Evolutionary conservation across 164 flowering plant species (phyloP), one percentile per base, ranked within the genome.

Genomic region (Vitis labrusca): DNA sequence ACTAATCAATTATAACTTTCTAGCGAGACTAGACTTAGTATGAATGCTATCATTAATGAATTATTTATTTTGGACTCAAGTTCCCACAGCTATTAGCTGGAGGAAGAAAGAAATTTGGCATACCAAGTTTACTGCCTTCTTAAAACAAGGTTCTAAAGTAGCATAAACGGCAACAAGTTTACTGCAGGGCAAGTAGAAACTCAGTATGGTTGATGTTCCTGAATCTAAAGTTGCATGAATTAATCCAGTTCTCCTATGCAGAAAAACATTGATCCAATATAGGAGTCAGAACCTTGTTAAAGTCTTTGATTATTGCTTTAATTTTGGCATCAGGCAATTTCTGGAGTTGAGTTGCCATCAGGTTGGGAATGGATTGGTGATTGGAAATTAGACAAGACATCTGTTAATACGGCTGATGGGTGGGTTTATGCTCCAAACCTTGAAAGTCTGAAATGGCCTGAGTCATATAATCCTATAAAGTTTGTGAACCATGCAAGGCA

Each of bases 381-480:
- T 74, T 92, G 98, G 98, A 85, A 85, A 73, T 74, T 92, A 65
- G 98, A 92, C 77, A 79, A 62, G 67, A 55, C 72, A 66, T 84
- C 94, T 37, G 81, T 76, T 12, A 80, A 73, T 64, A 79, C 85
- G 69, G 76, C 81, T 79, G 96, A 89, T 77, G 93, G 94, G 30
- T 92, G 98, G 98, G 89, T 87, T 69, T 92, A 92, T 89, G 90
- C 94, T 61, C 89, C 93, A 50, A 84, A 90, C 57, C 68, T 79
- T 52, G 85, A 82, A 68, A 79, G 78, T 66, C 76, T 90, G 58
- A 84, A 86, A 64, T 90, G 94, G 92, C 94, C 96, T 5, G 78
- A 80, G 52, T 84, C 96, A 17, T 80, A 58, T 71, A 73, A 76
- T 78, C 78, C 83, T 15, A 50, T 71, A 49, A 81, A 78, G 64